Percentiles rank a stretch among this genome's conserved stretches.
These are phyloP conservation scores for Neurospora tetraspora DNA, from an alignment of 495 filamentous ascomycete species.

Conservation along the genomic window DNA sequence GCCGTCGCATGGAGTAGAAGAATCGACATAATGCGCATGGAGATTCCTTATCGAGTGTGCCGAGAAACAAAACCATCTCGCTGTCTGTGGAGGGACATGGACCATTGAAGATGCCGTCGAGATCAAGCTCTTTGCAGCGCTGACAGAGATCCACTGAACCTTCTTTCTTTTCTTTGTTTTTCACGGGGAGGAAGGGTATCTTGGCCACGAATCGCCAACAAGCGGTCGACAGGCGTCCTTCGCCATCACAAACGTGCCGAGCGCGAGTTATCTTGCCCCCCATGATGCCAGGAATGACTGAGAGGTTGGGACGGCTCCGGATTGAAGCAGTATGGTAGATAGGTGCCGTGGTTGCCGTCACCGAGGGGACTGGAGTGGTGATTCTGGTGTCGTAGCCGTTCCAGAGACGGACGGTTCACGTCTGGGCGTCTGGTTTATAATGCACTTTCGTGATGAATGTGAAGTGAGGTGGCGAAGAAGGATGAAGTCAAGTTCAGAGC, in stretches of 20 bases:
- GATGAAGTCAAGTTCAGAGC: rapidly evolving
- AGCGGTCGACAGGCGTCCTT: neutral
- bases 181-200: neutral
- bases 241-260: rapidly evolving
- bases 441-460: no score
- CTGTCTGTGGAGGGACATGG: neutral
- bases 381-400: neutral
- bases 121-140: neutral
- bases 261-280: neutral
- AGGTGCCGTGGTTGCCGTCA: neutral
- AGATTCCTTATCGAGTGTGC: neutral
- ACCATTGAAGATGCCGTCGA: neutral
- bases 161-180: neutral
- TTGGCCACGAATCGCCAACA: rapidly evolving
- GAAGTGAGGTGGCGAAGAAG: no score
- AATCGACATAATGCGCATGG: neutral
- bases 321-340: neutral
- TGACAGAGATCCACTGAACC: neutral
- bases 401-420: neutral
- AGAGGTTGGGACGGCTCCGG: neutral
- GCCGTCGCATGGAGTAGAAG: neutral
- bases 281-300: neutral
- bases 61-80: neutral
- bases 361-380: neutral
- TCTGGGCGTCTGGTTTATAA: no score